Evolutionary conservation across 176 grass and related monocot genomes (phyloP).

Genomic region (Poa annua): DNA sequence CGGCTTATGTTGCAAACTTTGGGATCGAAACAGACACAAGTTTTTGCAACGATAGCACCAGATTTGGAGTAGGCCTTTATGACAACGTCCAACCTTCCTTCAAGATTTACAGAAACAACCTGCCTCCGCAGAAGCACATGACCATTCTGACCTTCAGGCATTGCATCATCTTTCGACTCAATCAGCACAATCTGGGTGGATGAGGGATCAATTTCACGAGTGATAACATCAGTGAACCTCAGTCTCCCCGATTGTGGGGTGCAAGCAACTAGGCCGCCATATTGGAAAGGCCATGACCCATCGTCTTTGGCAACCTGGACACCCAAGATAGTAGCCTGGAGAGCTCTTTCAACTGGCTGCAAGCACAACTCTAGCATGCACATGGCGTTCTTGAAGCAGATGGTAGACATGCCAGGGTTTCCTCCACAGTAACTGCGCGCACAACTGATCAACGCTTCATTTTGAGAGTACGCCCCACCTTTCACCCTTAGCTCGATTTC

Average conservation of each 20-base stretch:
- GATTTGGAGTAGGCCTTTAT: not conserved
- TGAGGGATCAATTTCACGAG: not conserved
- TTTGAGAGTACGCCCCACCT: not conserved
- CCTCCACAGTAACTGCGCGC: not conserved
- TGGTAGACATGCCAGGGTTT: not conserved
- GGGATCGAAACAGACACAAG: not conserved
- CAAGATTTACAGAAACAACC: not conserved
- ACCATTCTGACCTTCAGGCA: not conserved
- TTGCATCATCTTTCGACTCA: not conserved
- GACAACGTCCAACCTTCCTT: not conserved
- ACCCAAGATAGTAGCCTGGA: constrained; percentile 1
- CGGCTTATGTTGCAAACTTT: not conserved
- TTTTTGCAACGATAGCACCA: not conserved
- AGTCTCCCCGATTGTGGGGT: not conserved
- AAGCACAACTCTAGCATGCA: not conserved
- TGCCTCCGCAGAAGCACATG: not conserved
- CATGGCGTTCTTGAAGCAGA: not conserved
- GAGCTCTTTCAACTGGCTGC: not conserved
- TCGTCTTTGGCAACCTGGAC: not conserved
- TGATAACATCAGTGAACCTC: not conserved
- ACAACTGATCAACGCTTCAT: not conserved
- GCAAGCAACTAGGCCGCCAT: not conserved
- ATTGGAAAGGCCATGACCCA: not conserved
- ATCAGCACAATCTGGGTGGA: not conserved
- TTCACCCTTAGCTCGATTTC: not conserved